Conservation (phyloP, 148 eudicot species). For the Rhododendron williamsianum region DNA sequence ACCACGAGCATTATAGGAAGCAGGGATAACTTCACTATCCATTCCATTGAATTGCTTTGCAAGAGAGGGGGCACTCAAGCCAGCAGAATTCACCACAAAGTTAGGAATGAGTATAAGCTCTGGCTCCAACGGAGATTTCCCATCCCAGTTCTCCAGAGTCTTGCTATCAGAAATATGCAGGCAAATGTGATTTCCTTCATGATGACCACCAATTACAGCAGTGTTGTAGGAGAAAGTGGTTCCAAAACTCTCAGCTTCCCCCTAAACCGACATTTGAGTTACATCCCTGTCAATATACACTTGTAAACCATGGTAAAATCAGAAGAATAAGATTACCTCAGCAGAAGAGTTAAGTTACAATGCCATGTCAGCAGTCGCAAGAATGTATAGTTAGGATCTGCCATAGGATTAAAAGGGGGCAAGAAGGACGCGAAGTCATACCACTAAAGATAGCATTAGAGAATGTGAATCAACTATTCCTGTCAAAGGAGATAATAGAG, state of each 20-base stretch:
- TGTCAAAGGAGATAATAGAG: slow-evolving; percentile 67
- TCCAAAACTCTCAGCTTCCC: slow-evolving; percentile 85
- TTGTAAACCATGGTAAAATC: slow-evolving; percentile 26
- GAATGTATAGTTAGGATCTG: not conserved
- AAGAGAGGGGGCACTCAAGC: slow-evolving; percentile 66
- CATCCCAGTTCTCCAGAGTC: slow-evolving; percentile 35
- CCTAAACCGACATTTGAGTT: slow-evolving; percentile 64
- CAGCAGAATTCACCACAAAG: slow-evolving; percentile 73
- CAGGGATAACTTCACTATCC: slow-evolving; percentile 33
- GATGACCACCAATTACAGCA: slow-evolving; percentile 67
- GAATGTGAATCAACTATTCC: slow-evolving; percentile 84
- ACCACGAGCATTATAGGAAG: slow-evolving; percentile 71
- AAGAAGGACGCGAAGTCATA: slow-evolving; percentile 27
- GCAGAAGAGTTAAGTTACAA: not conserved
- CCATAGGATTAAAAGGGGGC: not conserved
- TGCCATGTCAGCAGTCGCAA: not conserved
- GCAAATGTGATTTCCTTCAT: slow-evolving; percentile 41
- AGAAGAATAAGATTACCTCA: not conserved
- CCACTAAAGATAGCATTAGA: slow-evolving; percentile 78
- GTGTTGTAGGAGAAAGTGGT: slow-evolving; percentile 74
- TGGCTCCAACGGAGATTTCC: slow-evolving; percentile 32
- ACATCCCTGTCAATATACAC: slow-evolving; percentile 55
- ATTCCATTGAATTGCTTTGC: slow-evolving; percentile 61
- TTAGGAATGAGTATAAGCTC: slow-evolving; percentile 71
- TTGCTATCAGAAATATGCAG: slow-evolving; percentile 62